phyloP scores from a whole-genome alignment of 2,329 filamentous ascomycete genomes.

The Grosmannia clavigera region DNA sequence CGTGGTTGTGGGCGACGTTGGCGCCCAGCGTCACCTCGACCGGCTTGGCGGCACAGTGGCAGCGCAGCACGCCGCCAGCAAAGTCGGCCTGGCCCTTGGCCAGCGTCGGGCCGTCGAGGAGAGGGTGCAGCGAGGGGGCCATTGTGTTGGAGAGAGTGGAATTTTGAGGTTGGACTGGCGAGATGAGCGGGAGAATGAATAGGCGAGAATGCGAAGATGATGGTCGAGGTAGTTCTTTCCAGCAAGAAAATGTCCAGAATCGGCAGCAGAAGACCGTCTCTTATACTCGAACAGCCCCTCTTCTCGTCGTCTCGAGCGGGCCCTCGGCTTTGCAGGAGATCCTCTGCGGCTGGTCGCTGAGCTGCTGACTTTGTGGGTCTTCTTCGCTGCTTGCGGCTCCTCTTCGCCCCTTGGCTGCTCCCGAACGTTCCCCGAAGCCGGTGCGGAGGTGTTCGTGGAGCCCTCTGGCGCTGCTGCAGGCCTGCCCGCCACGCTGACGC shows the following conservation, averaged over 20 bases:
- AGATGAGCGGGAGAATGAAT: not conserved
- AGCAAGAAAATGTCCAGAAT: no score
- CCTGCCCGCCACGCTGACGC: not conserved
- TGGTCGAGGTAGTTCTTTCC: not conserved
- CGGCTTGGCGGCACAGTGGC: conserved; percentile 42
- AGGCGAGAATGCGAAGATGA: not conserved
- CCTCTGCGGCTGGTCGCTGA: not conserved
- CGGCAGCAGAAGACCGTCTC: no score
- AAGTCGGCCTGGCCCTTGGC: conserved; percentile 41
- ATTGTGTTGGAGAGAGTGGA: not conserved
- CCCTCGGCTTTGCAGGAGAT: not conserved
- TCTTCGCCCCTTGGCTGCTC: not conserved
- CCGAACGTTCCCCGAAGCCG: not conserved
- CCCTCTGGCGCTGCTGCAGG: no score
- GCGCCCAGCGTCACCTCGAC: conserved; percentile 45
- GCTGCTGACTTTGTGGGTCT: not conserved
- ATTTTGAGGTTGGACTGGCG: no score
- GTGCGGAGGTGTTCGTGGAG: not conserved
- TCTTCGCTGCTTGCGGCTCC: not conserved
- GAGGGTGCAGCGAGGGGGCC: conserved; percentile 40
- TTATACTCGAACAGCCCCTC: no score
- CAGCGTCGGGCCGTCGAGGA: conserved; percentile 46
- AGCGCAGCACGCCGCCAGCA: conserved; percentile 47
- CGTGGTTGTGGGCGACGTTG: conserved; percentile 57
- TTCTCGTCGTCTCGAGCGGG: no score